Evolutionary conservation across 2,329 filamentous ascomycete genomes (phyloP), one percentile per base, ranked within the genome.

Genomic region (Curvularia hawaiiensis): DNA sequence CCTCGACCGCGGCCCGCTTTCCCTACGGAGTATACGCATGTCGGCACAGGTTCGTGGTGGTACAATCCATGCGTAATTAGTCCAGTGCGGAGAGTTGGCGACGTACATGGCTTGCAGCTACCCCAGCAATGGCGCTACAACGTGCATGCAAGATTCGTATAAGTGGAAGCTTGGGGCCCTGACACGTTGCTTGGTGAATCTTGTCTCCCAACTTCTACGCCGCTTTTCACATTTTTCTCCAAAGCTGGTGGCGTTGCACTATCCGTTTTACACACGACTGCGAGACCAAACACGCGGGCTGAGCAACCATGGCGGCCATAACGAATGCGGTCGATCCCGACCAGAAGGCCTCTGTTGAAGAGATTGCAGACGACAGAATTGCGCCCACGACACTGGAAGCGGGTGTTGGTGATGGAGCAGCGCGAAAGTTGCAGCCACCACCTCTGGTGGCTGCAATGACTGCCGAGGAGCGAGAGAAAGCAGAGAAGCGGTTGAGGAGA

Each of bases 401-500:
- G 10, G 65, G 64, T 14, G 58, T 50, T 14, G 26, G 53, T 9
- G 58, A 59, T 28, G 50, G 49, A 47, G 60, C 16, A 16, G 26
- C 20, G 47, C 22, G 62, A 16, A 75, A 71, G 51, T 54, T 75
- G 18, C 59, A 72, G 49, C 61, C 66, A 4, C 75, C 75, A 18
- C 69, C 72, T 20, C 65, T 77, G 3, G 69, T 78, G 16, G 72
- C 67, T 9, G 69, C 79, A 46, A 76, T 87, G 66, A 79, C 80
- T 2, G 76, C 78, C 1, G 83, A 82, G 40, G 81, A 85, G 58
- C 83, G 87, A 12, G 68, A 70, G 0, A 69, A 71, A 14, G 78
- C 85, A 1, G 88, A 91, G 70, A 79, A 76, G 56, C 82, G 79
- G 35, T 77, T 93, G 66, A 83, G 86, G 73, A 83, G 86, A 64